Evolutionary conservation across 2,329 filamentous ascomycete genomes (phyloP).

Genomic region (Colletotrichum karsti): DNA sequence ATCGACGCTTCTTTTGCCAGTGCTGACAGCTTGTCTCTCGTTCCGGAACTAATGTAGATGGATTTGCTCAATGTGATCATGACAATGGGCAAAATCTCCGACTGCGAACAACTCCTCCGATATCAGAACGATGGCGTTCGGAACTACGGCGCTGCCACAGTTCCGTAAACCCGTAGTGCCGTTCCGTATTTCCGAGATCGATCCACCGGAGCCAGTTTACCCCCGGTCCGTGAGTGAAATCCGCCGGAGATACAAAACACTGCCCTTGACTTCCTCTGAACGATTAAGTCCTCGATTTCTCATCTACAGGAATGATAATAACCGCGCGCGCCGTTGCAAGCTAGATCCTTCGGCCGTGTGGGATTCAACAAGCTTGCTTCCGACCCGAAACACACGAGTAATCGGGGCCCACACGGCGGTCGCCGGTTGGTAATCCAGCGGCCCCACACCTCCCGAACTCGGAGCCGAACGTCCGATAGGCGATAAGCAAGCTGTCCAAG

Average conservation of each 20-base stretch:
- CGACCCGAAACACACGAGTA: background rate
- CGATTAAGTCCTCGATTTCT: background rate
- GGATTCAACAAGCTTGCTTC: background rate
- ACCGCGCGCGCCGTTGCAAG: background rate
- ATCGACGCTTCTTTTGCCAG: too few relatives aligned
- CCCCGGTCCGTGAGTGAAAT: background rate
- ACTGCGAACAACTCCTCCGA: too few relatives aligned
- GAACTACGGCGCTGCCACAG: too few relatives aligned
- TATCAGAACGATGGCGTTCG: too few relatives aligned
- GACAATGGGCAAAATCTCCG: background rate
- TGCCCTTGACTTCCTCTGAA: background rate
- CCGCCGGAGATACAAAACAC: background rate
- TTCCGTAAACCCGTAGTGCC: constrained; percentile 2
- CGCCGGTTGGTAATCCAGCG: background rate
- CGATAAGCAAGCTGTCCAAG: background rate
- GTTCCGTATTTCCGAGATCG: background rate
- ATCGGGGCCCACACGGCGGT: background rate
- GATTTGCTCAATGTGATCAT: too few relatives aligned
- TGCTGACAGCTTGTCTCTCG: too few relatives aligned
- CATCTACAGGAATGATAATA: background rate
- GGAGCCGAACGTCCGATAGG: background rate
- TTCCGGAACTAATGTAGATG: too few relatives aligned
- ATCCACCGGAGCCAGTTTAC: background rate
- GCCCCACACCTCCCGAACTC: background rate
- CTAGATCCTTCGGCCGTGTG: background rate